phyloP scores from a whole-genome alignment of 208 protist species.

The Sergeia podlipaevii region DNA sequence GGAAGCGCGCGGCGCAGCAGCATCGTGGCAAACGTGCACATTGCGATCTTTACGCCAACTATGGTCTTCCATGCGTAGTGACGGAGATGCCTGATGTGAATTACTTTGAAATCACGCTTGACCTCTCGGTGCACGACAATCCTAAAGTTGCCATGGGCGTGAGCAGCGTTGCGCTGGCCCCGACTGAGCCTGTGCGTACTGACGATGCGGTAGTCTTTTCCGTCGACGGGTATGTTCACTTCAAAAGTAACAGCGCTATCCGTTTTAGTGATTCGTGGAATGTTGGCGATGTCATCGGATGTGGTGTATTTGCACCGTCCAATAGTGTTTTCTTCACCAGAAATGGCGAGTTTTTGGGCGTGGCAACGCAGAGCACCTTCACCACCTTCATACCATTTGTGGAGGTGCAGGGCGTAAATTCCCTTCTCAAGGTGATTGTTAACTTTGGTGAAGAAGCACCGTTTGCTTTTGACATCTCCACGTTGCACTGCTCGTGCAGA shows the following conservation, averaged over 20 bases:
- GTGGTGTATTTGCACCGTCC: constrained; percentile 67
- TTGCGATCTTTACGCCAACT: constrained; percentile 59
- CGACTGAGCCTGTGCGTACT: constrained; percentile 26
- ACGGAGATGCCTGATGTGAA: constrained; percentile 74
- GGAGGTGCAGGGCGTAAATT: constrained; percentile 34
- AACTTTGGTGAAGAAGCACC: constrained; percentile 84
- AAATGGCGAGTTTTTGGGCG: constrained; percentile 84
- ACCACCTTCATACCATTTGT: constrained; percentile 66
- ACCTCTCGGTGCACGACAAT: constrained; percentile 46
- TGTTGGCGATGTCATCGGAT: constrained; percentile 83
- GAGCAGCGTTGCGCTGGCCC: constrained; percentile 37
- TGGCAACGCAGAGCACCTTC: constrained; percentile 47
- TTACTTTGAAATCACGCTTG: constrained; percentile 83
- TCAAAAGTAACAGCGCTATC: constrained; percentile 5
- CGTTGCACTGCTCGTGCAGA: constrained; percentile 67
- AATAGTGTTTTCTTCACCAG: constrained; percentile 87
- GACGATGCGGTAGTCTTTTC: constrained; percentile 44
- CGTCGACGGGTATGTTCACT: constrained; percentile 49
- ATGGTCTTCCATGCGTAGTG: constrained; percentile 62
- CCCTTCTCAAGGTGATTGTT: constrained; percentile 77
- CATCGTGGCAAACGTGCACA: constrained; percentile 13
- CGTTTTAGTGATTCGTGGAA: constrained; percentile 52
- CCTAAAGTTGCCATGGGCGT: constrained; percentile 58
- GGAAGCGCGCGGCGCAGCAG: constrained; percentile 28
- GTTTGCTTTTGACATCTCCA: constrained; percentile 79